Conservation (phyloP, 1,139 yeast species). For the Geotrichum phurueaensis region DNA sequence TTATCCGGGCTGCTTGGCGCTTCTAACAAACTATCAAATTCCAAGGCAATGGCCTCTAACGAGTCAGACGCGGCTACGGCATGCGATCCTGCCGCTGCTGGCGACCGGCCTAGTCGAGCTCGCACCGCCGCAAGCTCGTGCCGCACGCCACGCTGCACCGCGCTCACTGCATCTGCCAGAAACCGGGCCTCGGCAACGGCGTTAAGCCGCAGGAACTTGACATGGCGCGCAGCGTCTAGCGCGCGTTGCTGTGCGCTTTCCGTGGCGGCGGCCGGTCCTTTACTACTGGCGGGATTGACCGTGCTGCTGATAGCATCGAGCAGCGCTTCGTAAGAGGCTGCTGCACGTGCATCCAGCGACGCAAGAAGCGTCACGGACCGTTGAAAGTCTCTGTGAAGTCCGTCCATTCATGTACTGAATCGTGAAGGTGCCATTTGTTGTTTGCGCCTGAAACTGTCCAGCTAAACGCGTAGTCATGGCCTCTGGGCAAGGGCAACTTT, state of each 20-base stretch:
- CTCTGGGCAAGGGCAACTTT: neutral
- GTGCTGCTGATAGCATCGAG: neutral
- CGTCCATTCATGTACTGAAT: neutral
- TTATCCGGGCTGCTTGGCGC: neutral
- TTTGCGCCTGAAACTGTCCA: neutral
- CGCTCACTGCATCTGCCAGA: neutral
- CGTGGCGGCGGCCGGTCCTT: neutral
- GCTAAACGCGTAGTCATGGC: neutral
- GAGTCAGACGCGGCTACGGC: neutral
- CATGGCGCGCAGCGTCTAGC: neutral
- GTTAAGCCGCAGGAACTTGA: slow-evolving; percentile 2
- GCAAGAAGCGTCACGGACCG: slow-evolving; percentile 2
- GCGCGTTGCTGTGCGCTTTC: neutral
- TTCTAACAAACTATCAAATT: neutral
- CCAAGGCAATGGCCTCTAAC: neutral
- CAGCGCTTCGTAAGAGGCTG: neutral
- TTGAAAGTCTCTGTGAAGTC: slow-evolving; percentile 4
- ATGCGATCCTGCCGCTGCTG: neutral
- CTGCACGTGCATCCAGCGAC: slow-evolving; percentile 2
- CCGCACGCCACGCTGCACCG: neutral
- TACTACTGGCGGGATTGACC: neutral
- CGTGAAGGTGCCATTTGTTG: neutral
- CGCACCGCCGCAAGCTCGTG: neutral
- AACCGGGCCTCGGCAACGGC: slow-evolving; percentile 1
- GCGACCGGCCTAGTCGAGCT: neutral